Evolutionary conservation across 805 yeast species (phyloP), one percentile per base, ranked within the genome.

Genomic region (Pichia membranifaciens): DNA sequence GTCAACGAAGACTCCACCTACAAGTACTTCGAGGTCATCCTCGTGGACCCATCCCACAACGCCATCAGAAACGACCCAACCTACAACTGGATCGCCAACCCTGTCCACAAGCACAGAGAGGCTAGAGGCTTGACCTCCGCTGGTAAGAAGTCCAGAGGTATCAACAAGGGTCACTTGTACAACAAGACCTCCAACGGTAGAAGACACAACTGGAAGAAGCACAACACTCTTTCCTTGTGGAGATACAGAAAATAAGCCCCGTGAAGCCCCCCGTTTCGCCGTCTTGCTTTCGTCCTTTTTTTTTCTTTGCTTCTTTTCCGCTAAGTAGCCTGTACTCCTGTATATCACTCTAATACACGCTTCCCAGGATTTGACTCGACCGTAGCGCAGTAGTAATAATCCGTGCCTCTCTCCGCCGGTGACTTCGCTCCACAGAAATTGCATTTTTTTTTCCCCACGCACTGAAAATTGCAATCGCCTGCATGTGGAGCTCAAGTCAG

Each of bases 91-190:
- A 93, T 93, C 77, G 89, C 78, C 72, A 87, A 87, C 87, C 96
- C 99, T 69, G 99, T 93, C 61, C 99, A 93, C 95, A 93, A 93
- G 85, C 97, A 88, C 87, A 89, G 99, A 79, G 99, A 93, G 80
- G 78, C 95, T 68, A 91, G 99, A 84, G 98, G 98, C 76, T 87
- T 93, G 69, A 93, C 99, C 69, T 70, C 96, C 66, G 82, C 90
- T 65, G 99, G 99, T 73, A 93, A 90, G 95, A 85, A 89, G 77
- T 88, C 96, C 77, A 87, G 99, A 84, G 99, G 99, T 87, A 88
- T 93, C 84, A 89, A 90, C 95, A 93, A 91, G 87, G 99, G 99
- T 75, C 99, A 93, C 91, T 79, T 80, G 75, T 93, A 69, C 96
- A 81, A 84, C 96, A 89, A 91, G 84, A 91, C 98, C 82, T 74